Base-by-base conservation (phyloP, 2,329 filamentous ascomycete genomes). In the Metarhizium robertsii region DNA sequence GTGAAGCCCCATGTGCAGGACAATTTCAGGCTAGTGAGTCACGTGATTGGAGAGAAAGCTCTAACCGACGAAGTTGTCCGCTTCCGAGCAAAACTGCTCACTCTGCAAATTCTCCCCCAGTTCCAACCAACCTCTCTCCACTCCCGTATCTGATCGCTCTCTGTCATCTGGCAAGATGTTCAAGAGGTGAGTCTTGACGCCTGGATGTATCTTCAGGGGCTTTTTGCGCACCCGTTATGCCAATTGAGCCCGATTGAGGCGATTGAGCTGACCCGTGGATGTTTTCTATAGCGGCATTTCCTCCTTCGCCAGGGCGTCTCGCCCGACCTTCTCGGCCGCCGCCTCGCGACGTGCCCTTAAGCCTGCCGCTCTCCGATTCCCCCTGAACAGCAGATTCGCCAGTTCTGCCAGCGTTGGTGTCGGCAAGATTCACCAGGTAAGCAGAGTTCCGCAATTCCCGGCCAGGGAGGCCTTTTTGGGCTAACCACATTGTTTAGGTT, bases 121-220 rank as follows among this genome's bases (percentile, higher is more conserved):
- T 66, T 69, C 71, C 71, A 70, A 72, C 72, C 69, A 75, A 78
- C 76, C 74, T 74, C 74, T 77, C 77, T 79, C 77, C 79, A 77
- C 78, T 75, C 76, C 70, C 73, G 78, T 80, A 73, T 74, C 72
- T 72, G 75, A 79, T 78, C 78, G 80, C 80, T 82, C 80, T 81
- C 77, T 76, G 76, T 80, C 80, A 83, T 85, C 83, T 79, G 75
- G 75, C 80, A 88, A 81, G 84, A 90, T 90, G 86, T 86, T 88
- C 79, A 88, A 88, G 85, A 88, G 85, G 86, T 90, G 76, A 76
- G 84, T 81, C 68, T 55, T 59, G 58, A 61, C 59, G 65, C 59
- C 57, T 63, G 59, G 53, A 71, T 59, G 42, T 50, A 62, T 53
- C 64, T 68, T 67, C 65, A 60, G 54, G 58, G 57, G 57, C 56